These are phyloP conservation scores for Penicillium janthinellum DNA, from an alignment of 2,329 filamentous ascomycete species.

Conservation along the genomic window DNA sequence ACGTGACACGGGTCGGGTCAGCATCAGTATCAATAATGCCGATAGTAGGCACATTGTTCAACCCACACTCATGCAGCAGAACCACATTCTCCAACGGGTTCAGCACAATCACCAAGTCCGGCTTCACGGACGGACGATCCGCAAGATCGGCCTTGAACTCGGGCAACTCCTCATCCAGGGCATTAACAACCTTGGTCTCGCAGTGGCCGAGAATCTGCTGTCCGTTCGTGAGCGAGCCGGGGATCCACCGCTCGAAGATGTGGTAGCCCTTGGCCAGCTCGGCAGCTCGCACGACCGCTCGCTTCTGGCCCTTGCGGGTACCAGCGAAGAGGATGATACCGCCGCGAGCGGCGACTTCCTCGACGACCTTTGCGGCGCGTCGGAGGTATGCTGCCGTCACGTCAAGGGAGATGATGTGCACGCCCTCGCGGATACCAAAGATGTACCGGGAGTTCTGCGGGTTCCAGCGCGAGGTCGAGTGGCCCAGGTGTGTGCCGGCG, in stretches of 20 bases:
- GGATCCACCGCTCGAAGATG: constrained; percentile 89
- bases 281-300: constrained; percentile 78
- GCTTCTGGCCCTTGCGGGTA: constrained; percentile 78
- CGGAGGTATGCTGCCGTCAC: constrained; percentile 84
- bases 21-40: constrained; percentile 92
- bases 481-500: constrained; percentile 84
- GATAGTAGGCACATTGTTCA: constrained; percentile 88
- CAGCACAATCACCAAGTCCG: constrained; percentile 87
- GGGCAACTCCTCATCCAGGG: constrained; percentile 64
- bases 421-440: constrained; percentile 80
- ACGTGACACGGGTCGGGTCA: constrained; percentile 91
- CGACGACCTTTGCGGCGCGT: constrained; percentile 89
- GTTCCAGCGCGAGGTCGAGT: constrained; percentile 90
- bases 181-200: constrained; percentile 73
- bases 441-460: constrained; percentile 93
- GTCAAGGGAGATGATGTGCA: constrained; percentile 93
- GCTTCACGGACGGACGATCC: constrained; percentile 68
- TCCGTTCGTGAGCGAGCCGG: constrained; percentile 88
- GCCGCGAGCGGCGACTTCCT: constrained; percentile 78
- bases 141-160: constrained; percentile 68
- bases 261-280: constrained; percentile 78
- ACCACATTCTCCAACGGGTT: constrained; percentile 93
- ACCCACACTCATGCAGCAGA: constrained; percentile 84
- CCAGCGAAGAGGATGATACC: constrained; percentile 91
- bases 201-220: constrained; percentile 79